Conservation (phyloP, 73 alveolate genomes). For the Paramecium pentaurelia region DNA sequence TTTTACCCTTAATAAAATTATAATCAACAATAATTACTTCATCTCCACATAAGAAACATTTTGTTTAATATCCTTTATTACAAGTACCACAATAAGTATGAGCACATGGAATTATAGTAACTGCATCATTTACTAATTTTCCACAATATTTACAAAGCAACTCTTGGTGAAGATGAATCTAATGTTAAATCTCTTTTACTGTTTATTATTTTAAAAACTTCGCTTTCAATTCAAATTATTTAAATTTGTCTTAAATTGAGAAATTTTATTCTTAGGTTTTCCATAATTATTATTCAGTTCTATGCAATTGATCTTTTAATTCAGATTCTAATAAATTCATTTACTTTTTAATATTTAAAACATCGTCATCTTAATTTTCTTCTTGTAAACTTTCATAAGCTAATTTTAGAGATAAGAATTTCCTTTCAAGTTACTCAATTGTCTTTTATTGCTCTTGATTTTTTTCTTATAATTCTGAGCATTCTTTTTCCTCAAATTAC, state of each 20-base stretch:
- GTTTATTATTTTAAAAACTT: background rate
- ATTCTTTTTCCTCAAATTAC: background rate
- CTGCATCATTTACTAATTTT: background rate
- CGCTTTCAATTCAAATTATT: background rate
- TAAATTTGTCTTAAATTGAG: background rate
- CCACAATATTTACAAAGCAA: constrained; percentile 1
- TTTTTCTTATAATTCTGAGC: background rate
- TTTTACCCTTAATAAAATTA: background rate
- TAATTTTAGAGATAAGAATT: background rate
- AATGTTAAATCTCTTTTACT: background rate
- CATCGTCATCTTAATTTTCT: background rate
- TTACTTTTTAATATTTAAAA: background rate
- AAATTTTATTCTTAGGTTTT: background rate
- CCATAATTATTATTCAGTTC: background rate
- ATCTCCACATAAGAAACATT: constrained; percentile 13
- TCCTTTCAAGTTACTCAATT: background rate
- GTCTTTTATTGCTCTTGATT: background rate
- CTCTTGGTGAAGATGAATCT: background rate
- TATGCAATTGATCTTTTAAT: background rate
- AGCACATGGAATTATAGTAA: constrained; percentile 29
- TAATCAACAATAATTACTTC: background rate
- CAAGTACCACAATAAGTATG: background rate
- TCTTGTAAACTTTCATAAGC: background rate
- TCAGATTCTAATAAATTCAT: background rate
- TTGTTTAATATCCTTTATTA: background rate